These are phyloP conservation scores for Lyophyllum shimeji DNA, from an alignment of 768 basidiomycete genomes.

Conservation along the genomic window DNA sequence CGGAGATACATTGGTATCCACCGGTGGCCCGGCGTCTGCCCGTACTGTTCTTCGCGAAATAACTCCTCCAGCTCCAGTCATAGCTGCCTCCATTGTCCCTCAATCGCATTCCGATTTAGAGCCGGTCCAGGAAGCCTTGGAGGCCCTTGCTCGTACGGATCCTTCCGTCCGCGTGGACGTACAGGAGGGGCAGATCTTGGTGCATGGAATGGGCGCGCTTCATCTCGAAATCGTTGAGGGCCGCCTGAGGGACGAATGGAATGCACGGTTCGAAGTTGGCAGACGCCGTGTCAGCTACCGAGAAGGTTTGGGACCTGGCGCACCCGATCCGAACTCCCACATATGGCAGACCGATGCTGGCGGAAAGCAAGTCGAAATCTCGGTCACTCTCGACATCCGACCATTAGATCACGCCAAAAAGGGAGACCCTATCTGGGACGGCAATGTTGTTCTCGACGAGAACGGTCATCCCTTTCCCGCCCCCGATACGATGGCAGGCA, in stretches of 20 bases:
- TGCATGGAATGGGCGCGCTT: conserved; percentile 82
- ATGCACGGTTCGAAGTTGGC: conserved; percentile 75
- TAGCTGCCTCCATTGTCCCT: conserved; percentile 81
- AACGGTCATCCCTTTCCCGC: conserved; percentile 50
- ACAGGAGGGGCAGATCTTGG: conserved; percentile 80
- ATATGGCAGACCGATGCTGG: conserved; percentile 64
- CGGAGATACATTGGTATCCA: conserved; percentile 78
- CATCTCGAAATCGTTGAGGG: conserved; percentile 89
- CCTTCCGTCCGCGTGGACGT: conserved; percentile 82
- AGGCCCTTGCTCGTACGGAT: conserved; percentile 77
- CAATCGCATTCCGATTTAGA: conserved; percentile 76
- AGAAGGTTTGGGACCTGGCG: conserved; percentile 47
- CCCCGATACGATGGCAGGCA: conserved; percentile 48
- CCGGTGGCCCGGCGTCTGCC: conserved; percentile 36
- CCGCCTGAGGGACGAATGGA: conserved; percentile 80
- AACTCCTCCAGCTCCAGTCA: conserved; percentile 77
- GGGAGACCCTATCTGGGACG: conserved; percentile 74
- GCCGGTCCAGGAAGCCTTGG: conserved; percentile 75
- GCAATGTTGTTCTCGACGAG: conserved; percentile 66
- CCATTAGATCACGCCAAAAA: conserved; percentile 52
- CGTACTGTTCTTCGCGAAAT: conserved; percentile 58
- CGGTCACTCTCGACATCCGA: conserved; percentile 55
- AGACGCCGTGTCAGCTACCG: conserved; percentile 78
- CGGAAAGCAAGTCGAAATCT: conserved; percentile 52
- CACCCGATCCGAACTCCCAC: conserved; percentile 32